Base-by-base conservation (phyloP, 129 eudicot genomes). In the Tagetes erecta region DNA sequence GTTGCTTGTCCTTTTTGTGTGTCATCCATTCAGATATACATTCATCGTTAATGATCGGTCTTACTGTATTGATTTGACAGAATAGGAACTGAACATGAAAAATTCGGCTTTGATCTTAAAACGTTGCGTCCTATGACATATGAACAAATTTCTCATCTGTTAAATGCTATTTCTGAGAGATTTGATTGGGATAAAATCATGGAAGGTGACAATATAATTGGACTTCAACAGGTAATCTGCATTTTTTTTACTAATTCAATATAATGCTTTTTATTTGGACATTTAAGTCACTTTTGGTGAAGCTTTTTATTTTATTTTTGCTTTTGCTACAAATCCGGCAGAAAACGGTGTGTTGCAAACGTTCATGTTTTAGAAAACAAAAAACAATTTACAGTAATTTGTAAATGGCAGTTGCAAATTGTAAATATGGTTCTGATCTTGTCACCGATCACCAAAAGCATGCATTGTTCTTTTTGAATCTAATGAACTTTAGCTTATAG, bases 11-110 rank as follows among this genome's bases (percentile, higher is more conserved):
- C 35, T 45, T 34, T 37, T 44, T 59, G 6, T 59, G 6, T 33
- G 14, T 5, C 36, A 58, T 42, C 46, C 70, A 3, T 63, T 70
- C 39, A 11, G 51, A 37, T 36, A 13, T 39, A 34, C 50, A 36
- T 27, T 27, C 34, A 37, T 53, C 3, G 14, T 64, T 11, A 66
- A 55, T 71, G 80, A 50, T 72, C 62, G 51, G 34, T 27, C 60
- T 53, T 55, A 55, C 1, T 55, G 47, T 36, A 6, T 76, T 84
- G 63, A 47, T 80, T 71, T 78, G 77, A 42, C 97, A 94, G 98
- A 77, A 90, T 94, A 84, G 98, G 98, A 45, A 94, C 98, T 71
- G 98, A 94, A 77, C 98, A 94, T 75, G 98, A 94, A 63, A 94
- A 94, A 80, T 94, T 94, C 49, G 98, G 98, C 49, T 94, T 94